A percentile compares a stretch with the other conserved stretches of the same genome.
phyloP scores from a whole-genome alignment of 768 basidiomycete species.

The Trametes sanguinea region DNA sequence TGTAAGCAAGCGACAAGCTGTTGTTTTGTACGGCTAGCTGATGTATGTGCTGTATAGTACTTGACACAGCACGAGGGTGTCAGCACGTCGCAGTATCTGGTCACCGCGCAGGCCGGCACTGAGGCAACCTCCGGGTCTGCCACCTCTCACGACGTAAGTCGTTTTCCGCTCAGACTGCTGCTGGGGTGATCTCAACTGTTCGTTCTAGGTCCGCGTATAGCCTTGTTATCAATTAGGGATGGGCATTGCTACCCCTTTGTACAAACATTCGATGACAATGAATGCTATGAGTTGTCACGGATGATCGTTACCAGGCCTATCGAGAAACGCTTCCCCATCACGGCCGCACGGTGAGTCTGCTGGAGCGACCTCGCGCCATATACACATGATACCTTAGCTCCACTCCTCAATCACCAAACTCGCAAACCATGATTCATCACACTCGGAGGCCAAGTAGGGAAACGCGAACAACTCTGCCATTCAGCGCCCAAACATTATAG shows the following conservation, averaged over 20 bases:
- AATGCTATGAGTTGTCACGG: no score
- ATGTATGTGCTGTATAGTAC: slow-evolving; percentile 40
- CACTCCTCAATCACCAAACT: background rate
- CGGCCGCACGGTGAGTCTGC: no score
- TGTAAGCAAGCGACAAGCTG: slow-evolving; percentile 31
- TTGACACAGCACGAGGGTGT: slow-evolving; percentile 49
- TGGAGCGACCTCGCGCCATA: no score
- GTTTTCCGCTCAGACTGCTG: background rate
- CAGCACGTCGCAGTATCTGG: slow-evolving; percentile 54
- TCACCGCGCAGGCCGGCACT: slow-evolving; percentile 60
- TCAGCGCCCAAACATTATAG: slow-evolving; percentile 8
- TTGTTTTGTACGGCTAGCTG: background rate
- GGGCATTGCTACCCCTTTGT: background rate
- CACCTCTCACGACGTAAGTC: slow-evolving; percentile 53
- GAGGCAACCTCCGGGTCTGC: slow-evolving; percentile 64
- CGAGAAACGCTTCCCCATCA: no score
- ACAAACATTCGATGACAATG: background rate
- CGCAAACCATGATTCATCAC: background rate
- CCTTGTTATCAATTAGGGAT: slow-evolving; percentile 45
- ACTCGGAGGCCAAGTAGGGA: background rate
- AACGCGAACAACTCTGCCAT: slow-evolving; percentile 11
- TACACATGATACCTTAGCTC: no score
- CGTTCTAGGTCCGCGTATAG: slow-evolving; percentile 46
- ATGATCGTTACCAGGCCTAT: no score
- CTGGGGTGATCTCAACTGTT: background rate